Evolutionary conservation across 495 filamentous ascomycete genomes (phyloP).

Genomic region (Penicillium tannophilum): DNA sequence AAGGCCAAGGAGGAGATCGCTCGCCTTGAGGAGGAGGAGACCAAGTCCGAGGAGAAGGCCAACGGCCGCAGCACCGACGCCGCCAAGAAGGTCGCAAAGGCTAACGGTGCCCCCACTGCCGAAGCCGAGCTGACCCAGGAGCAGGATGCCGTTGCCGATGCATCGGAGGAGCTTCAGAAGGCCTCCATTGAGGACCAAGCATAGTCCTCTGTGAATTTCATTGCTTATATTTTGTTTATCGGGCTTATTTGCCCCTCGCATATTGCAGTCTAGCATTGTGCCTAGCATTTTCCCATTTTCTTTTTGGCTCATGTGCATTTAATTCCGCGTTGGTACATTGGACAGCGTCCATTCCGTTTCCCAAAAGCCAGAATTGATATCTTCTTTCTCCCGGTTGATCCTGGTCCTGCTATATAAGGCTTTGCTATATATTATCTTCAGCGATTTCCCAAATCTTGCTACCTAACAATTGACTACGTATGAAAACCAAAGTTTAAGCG

Average conservation of each 20-base stretch:
- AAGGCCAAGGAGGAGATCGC: conserved; percentile 70
- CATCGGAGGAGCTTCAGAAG: conserved; percentile 59
- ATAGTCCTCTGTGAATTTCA: conserved; percentile 17
- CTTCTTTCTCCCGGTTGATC: neutral
- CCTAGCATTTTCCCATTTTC: conserved; percentile 19
- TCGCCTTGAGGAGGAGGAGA: conserved; percentile 59
- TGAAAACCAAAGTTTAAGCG: neutral
- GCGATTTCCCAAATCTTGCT: neutral
- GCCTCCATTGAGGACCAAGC: conserved; percentile 59
- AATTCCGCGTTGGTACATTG: conserved; percentile 24
- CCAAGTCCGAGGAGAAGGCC: conserved; percentile 25
- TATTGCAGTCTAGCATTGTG: conserved; percentile 26
- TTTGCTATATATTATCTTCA: conserved; percentile 1
- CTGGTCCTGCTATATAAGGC: neutral
- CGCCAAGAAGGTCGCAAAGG: conserved; percentile 56
- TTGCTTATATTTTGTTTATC: neutral
- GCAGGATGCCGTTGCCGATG: conserved; percentile 59
- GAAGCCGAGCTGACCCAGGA: conserved; percentile 59
- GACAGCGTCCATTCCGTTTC: conserved; percentile 22
- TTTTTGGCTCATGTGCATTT: conserved; percentile 26
- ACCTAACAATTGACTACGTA: neutral
- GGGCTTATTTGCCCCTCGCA: conserved; percentile 13
- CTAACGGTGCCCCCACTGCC: conserved; percentile 55
- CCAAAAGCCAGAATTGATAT: conserved; percentile 25
- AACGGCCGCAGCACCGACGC: conserved; percentile 40